These are phyloP conservation scores for Aureobasidium sp. DNA, from an alignment of 2,329 filamentous ascomycete genomes.

Conservation along the genomic window DNA sequence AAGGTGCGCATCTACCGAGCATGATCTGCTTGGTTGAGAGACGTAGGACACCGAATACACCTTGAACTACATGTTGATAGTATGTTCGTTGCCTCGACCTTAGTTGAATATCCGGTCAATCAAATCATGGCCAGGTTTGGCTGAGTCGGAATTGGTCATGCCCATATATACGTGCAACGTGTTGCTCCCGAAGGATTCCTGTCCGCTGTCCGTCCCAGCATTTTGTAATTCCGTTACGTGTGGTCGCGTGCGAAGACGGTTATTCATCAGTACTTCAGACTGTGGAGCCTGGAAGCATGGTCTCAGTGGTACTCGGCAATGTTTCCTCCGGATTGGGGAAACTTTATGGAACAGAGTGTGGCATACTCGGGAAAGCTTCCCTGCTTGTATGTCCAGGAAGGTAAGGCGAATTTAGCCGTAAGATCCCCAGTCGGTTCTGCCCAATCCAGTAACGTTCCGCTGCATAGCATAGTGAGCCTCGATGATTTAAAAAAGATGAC, in stretches of 20 bases:
- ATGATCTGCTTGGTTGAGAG: not conserved
- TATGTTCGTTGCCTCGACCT: not conserved
- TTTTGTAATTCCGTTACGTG: not conserved
- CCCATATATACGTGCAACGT: not conserved
- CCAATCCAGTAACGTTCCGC: not conserved
- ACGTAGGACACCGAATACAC: not conserved
- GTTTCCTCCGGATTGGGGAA: not conserved
- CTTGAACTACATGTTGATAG: not conserved
- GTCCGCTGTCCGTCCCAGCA: too few relatives aligned
- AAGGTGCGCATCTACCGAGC: conserved; percentile 27
- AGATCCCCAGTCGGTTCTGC: not conserved
- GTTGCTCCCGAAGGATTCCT: too few relatives aligned
- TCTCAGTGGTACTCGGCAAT: not conserved
- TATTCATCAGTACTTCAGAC: not conserved
- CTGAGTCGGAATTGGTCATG: not conserved
- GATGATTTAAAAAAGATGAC: not conserved
- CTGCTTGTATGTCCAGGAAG: not conserved
- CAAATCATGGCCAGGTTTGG: not conserved
- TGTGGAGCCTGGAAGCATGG: not conserved
- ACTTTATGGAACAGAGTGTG: not conserved
- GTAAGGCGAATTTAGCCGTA: not conserved
- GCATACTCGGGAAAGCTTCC: not conserved
- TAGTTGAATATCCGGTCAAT: not conserved
- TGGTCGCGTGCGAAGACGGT: not conserved
- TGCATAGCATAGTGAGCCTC: not conserved